Percentiles rank a stretch among this genome's conserved stretches.
phyloP scores from a whole-genome alignment of 1,139 yeast species.

The Candida tunisiensis region DNA sequence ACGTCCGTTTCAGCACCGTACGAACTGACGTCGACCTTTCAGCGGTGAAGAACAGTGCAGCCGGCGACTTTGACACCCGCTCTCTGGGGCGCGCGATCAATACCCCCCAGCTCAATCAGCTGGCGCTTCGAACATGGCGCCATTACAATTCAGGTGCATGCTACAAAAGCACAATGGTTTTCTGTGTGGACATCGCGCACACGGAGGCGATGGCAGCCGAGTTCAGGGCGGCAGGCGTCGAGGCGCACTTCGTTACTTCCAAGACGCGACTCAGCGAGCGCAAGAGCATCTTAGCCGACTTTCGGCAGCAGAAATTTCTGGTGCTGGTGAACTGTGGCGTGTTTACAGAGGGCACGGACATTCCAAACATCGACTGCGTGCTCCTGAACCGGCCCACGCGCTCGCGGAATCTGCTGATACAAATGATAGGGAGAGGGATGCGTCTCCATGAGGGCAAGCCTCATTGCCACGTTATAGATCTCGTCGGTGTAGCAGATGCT shows the following conservation, averaged over 20 bases:
- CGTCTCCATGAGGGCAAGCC: constrained; percentile 44
- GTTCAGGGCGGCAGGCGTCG: constrained; percentile 43
- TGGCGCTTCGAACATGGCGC: constrained; percentile 43
- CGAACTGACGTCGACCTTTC: constrained; percentile 10
- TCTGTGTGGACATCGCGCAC: constrained; percentile 63
- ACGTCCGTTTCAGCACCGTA: constrained; percentile 49
- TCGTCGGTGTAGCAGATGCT: no score
- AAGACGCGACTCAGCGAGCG: constrained; percentile 40
- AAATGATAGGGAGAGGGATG: constrained; percentile 88
- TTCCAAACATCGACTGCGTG: constrained; percentile 76
- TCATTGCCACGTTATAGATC: constrained; percentile 61
- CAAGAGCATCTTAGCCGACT: constrained; percentile 34
- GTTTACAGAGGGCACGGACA: constrained; percentile 91
- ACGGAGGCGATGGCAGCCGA: constrained; percentile 36
- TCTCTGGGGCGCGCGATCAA: constrained; percentile 42
- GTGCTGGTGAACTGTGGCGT: constrained; percentile 81
- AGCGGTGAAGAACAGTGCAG: no score
- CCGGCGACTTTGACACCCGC: constrained; percentile 40
- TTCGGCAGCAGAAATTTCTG: constrained; percentile 42
- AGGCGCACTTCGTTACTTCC: constrained; percentile 63
- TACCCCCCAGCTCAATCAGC: constrained; percentile 29
- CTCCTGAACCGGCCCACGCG: constrained; percentile 69
- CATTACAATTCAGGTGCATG: constrained; percentile 20
- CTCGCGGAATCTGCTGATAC: constrained; percentile 54
- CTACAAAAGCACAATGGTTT: constrained; percentile 48